Evolutionary conservation across 441 rosid genomes (phyloP), one percentile per base, ranked within the genome.

Genomic region (Manihot esculenta): DNA sequence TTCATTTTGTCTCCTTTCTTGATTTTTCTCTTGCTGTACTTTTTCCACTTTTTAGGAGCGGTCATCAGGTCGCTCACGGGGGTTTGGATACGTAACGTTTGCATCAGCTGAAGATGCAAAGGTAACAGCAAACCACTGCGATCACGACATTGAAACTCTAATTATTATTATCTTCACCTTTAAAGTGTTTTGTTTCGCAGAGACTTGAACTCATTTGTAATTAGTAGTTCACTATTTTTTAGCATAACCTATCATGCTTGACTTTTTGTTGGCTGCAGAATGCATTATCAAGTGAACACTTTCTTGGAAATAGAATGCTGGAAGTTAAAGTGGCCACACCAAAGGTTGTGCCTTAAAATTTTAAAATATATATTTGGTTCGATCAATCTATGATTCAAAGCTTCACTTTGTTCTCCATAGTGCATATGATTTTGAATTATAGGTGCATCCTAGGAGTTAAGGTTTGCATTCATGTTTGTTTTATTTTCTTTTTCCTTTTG

Each of bases 281-380:
- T 49, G 93, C 85, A 45, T 71, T 94, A 71, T 87, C 88, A 61
- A 75, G 79, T 42, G 99, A 92, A 74, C 97, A 94, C 72, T 88
- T 74, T 77, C 91, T 94, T 62, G 97, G 99, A 14, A 89, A 83
- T 76, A 85, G 96, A 82, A 85, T 84, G 81, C 78, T 94, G 75
- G 97, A 92, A 83, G 96, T 94, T 7, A 94, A 94, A 84, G 89
- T 92, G 58, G 97, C 97, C 53, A 90, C 97, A 2, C 99, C 99
- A 56, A 94, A 94, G 99, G 97, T 94, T 77, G 59, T 57, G 44
- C 55, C 57, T 65, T 42, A 10, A 59, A 66, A 74, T 51, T 62
- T 68, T 47, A 66, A 44, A 70, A 64, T 27, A 1, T 8, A 9
- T 74, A 15, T 44, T 44, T 50, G 2, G 3, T 17, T 30, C 59